Conservation (phyloP, 2,329 filamentous ascomycete genomes). For the Graphiopsis chlorocephala region DNA sequence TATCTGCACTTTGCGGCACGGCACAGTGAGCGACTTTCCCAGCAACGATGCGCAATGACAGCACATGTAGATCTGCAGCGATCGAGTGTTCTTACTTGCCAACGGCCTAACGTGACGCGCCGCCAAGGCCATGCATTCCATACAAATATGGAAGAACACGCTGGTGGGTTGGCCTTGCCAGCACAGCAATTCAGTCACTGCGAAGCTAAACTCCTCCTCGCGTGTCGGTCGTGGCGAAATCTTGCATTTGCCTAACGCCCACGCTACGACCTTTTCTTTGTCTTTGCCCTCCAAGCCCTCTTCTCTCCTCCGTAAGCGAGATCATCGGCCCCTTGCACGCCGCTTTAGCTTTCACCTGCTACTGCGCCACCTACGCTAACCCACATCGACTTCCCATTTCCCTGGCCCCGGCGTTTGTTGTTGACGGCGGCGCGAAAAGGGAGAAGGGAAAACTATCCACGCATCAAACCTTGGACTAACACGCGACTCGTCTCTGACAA, state of each 20-base stretch:
- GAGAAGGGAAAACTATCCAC: neutral
- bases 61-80: neutral
- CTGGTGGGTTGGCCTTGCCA: neutral
- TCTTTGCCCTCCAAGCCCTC: neutral
- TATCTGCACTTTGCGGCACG: neutral
- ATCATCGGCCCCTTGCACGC: neutral
- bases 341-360: neutral
- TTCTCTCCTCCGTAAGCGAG: too few relatives aligned
- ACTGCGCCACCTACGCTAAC: neutral
- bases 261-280: neutral
- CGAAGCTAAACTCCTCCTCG: neutral
- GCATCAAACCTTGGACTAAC: neutral
- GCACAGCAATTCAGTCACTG: neutral
- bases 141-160: neutral
- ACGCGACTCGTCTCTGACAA: neutral
- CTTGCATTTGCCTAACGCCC: neutral
- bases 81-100: neutral
- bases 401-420: neutral
- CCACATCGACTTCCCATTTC: neutral
- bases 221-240: neutral
- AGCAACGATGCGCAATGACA: neutral
- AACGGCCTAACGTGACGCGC: neutral
- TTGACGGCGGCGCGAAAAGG: neutral
- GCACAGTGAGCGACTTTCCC: neutral
- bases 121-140: neutral